phyloP scores from a whole-genome alignment of 768 basidiomycete genomes.

The Auricularia sp. region DNA sequence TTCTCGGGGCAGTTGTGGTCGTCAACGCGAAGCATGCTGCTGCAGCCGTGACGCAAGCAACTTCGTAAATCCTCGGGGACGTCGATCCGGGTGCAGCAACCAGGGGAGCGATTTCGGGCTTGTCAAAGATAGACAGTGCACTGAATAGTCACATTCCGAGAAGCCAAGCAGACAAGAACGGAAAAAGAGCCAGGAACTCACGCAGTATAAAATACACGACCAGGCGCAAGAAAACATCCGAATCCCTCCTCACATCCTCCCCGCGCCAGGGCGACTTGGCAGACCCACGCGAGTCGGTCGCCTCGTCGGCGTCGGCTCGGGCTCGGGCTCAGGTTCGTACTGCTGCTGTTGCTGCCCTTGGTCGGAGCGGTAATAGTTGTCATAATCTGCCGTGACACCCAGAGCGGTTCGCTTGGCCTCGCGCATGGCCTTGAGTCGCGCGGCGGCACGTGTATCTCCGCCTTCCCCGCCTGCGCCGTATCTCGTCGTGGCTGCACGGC shows the following conservation, averaged over 20 bases:
- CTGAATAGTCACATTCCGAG: too few relatives aligned
- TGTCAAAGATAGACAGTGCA: too few relatives aligned
- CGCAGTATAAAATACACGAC: not conserved
- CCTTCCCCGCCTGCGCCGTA: not conserved
- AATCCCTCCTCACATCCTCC: not conserved
- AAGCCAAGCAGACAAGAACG: too few relatives aligned
- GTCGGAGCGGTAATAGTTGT: constrained; percentile 2
- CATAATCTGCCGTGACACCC: constrained; percentile 6
- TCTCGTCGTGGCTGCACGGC: not conserved
- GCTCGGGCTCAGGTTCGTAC: not conserved
- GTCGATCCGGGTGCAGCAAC: too few relatives aligned
- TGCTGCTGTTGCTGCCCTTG: not conserved
- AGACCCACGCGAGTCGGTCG: not conserved
- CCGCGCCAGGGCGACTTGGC: not conserved
- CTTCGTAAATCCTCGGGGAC: too few relatives aligned
- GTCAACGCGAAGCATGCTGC: too few relatives aligned
- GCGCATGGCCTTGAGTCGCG: constrained; percentile 41
- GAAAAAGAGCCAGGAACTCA: too few relatives aligned
- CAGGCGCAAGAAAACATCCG: not conserved
- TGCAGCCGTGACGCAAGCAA: too few relatives aligned
- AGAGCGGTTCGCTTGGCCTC: constrained; percentile 36
- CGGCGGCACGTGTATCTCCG: constrained; percentile 12
- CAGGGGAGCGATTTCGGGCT: too few relatives aligned
- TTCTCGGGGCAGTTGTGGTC: too few relatives aligned
- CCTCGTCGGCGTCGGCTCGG: not conserved